Percentiles rank a stretch among this genome's conserved stretches.
Conservation (phyloP, 768 basidiomycete species). For the Psilocybe cubensis region DNA sequence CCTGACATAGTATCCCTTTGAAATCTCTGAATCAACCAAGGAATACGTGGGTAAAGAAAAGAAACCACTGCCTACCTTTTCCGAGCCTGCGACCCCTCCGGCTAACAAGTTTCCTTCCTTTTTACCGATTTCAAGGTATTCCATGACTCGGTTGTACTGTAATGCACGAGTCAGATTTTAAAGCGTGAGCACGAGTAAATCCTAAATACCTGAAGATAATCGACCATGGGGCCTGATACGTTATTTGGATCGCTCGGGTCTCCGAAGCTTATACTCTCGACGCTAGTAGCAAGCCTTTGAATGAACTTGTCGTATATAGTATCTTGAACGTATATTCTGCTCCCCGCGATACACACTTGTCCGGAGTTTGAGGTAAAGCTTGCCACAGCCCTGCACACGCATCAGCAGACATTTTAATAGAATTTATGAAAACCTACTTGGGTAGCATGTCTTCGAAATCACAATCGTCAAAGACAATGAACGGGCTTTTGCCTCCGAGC, state of each 20-base stretch:
- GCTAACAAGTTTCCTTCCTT: background rate
- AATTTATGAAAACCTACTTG: background rate
- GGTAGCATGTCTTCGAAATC: constrained; percentile 63
- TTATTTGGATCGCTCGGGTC: background rate
- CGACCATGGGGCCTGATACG: background rate
- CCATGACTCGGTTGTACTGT: constrained; percentile 1
- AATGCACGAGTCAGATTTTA: background rate
- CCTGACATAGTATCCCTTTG: constrained; percentile 63
- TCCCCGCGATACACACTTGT: constrained; percentile 8
- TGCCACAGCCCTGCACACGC: background rate
- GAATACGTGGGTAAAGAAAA: background rate
- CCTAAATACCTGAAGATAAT: background rate
- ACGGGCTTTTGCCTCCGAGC: constrained; percentile 70
- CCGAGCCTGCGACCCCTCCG: background rate
- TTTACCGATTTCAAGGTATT: constrained; percentile 8
- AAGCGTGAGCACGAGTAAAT: background rate
- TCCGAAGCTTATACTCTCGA: background rate
- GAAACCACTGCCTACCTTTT: background rate
- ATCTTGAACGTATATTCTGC: constrained; percentile 12
- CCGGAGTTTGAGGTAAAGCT: constrained; percentile 1
- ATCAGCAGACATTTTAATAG: background rate
- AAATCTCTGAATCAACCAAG: background rate
- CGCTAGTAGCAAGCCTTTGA: background rate
- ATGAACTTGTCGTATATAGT: constrained; percentile 5
- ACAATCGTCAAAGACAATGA: constrained; percentile 64